Evolutionary conservation across 805 yeast species (phyloP), one percentile per base, ranked within the genome.

Genomic region (Candida maesae): DNA sequence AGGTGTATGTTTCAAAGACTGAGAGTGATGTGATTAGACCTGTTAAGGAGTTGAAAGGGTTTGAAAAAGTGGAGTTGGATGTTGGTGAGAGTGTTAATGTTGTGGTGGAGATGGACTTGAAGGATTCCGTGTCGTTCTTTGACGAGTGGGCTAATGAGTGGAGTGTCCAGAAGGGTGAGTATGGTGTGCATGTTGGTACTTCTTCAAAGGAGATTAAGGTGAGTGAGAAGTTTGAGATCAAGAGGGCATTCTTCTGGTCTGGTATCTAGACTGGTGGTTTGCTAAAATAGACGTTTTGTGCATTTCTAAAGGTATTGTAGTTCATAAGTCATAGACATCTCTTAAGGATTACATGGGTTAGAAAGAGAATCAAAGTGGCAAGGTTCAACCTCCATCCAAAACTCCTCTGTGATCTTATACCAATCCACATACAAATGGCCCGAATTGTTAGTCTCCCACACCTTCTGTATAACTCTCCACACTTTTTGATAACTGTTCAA

Each of bases 41-140:
- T 10, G 54, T 66, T 19, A 79, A 79, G 60, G 84, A 80, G 52
- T 65, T 80, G 56, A 78, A 76, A 58, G 81, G 72, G 15, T 79
- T 75, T 53, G 70, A 61, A 12, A 79, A 80, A 59, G 70, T 74
- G 8, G 55, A 44, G 29, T 51, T 79, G 45, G 49, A 61, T 35
- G 63, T 79, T 6, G 78, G 78, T 9, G 72, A 70, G 46, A 41
- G 65, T 6, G 58, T 58, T 36, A 51, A 57, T 1, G 75, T 70
- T n/a, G 42, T 49, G 1, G 47, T 77, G 28, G 48, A 47, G 12
- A 47, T 74, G 21, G 66, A 70, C 1, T 40, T 73, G 42, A 73
- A 71, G 49, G 77, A 76, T 45, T 66, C 74, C 3, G 65, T 74
- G 8, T 76, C 82, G 0, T 78, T 61, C 63, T 80, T 71, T 62